Evolutionary conservation across 2,329 filamentous ascomycete species (phyloP), one percentile per base, ranked within the genome.

Genomic region (Metarhizium robertsii): DNA sequence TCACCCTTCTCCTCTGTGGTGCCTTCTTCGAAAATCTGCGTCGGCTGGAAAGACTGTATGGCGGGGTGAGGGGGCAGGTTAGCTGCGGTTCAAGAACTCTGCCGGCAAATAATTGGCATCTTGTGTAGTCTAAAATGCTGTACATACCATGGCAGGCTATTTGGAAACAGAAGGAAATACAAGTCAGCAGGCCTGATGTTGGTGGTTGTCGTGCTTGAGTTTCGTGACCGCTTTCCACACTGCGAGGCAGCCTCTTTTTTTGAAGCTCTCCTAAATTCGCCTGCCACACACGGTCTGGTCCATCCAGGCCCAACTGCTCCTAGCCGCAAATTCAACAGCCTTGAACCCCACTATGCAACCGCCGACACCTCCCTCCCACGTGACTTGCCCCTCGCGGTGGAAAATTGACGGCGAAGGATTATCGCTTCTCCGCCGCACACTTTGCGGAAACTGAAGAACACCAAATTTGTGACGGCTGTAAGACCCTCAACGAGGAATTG

Each of bases 1-100:
- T 97, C 92, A 67, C 94, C 94, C 79, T 96, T 97, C 78, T 97
- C 92, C 76, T 97, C 90, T 56, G 88, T 94, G 64, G 95, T 94
- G 71, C 95, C 92, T 74, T 96, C 90, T 67, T 91, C 90, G 75
- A 97, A 97, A 79, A 97, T 97, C 76, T 97, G 92, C 61, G 91
- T 96, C 67, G 92, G 92, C 76, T 91, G 94, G 73, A 86, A 86
- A 64, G 83, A 86, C 71, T 73, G 59, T 2, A 20, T 62, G 60
- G 51, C 60, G 43, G 20, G 57, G 4, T 29, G 50, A 30, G 30
- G 13, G 13, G 42, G 8, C 7, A 29, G 20, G 25, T 48, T 30
- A 48, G 45, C 45, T 29, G 18, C 10, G 43, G 6, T 46, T 25
- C 6, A n/a, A 43, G n/a, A 34, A 32, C 14, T 32, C 14, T 13